Evolutionary conservation across 2,329 filamentous ascomycete species (phyloP).

Genomic region (Albophoma yamanashiensis): DNA sequence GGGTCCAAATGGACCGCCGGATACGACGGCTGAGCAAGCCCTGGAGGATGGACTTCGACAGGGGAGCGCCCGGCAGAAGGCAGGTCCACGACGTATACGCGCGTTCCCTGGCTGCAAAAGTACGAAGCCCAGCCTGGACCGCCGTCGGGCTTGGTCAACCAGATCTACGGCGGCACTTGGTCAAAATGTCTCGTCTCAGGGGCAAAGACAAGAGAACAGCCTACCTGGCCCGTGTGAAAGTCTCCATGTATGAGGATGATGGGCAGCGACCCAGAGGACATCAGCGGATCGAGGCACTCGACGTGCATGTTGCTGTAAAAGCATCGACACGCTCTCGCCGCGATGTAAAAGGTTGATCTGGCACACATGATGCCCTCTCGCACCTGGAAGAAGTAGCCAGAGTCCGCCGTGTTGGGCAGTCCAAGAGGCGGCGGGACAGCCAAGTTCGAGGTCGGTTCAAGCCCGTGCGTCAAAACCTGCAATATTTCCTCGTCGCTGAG

Average conservation of each 20-base stretch:
- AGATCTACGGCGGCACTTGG: conserved; percentile 16
- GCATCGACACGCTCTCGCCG: conserved; percentile 6
- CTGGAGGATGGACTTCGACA: conserved; percentile 5
- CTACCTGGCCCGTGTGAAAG: conserved; percentile 22
- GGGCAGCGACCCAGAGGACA: conserved; percentile 9
- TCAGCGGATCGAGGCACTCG: conserved; percentile 15
- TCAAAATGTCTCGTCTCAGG: background rate
- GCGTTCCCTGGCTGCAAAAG: conserved; percentile 29
- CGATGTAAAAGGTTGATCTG: conserved; percentile 15
- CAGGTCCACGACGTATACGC: conserved; percentile 32
- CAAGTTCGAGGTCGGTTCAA: background rate
- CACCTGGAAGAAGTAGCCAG: background rate
- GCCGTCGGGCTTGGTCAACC: conserved; percentile 35
- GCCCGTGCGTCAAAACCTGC: background rate
- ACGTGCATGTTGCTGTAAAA: conserved; percentile 24
- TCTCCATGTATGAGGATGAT: conserved; percentile 26
- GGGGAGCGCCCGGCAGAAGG: conserved; percentile 27
- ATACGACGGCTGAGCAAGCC: conserved; percentile 7
- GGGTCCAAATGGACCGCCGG: conserved; percentile 9
- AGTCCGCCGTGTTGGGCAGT: background rate
- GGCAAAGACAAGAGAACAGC: background rate
- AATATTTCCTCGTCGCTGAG: no score
- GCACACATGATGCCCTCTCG: conserved; percentile 7
- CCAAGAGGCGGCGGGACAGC: background rate
- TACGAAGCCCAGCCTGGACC: conserved; percentile 32